phyloP scores from a whole-genome alignment of 1,284 basidiomycete species.

The Tremellales sp. region DNA sequence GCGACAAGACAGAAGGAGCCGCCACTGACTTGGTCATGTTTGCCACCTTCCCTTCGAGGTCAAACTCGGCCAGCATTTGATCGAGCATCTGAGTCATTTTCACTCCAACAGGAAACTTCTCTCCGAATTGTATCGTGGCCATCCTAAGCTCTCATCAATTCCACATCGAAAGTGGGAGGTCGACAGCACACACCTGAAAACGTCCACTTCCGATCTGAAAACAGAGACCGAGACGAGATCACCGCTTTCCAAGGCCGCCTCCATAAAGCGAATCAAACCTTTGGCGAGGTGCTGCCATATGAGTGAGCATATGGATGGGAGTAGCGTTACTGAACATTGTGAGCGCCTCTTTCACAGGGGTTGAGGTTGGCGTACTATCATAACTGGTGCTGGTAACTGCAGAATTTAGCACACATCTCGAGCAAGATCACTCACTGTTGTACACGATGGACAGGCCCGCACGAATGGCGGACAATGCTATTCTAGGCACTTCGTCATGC shows the following conservation, averaged over 20 bases:
- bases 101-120: slow-evolving; percentile 31
- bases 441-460: slow-evolving; percentile 40
- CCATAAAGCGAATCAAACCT: slow-evolving; percentile 34
- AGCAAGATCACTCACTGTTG: slow-evolving; percentile 27
- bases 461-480: slow-evolving; percentile 39
- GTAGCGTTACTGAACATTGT: slow-evolving; percentile 31
- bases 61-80: slow-evolving; percentile 11
- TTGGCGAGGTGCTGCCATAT: slow-evolving; percentile 26
- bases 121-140: slow-evolving; percentile 25
- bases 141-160: slow-evolving; percentile 9
- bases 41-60: not conserved
- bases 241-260: slow-evolving; percentile 23
- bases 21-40: not conserved
- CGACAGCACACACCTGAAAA: slow-evolving; percentile 28
- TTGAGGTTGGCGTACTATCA: slow-evolving; percentile 27
- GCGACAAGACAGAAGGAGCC: not conserved
- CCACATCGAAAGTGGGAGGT: not conserved
- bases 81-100: slow-evolving; percentile 33
- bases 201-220: slow-evolving; percentile 37
- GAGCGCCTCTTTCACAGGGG: not conserved
- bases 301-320: slow-evolving; percentile 24
- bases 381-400: slow-evolving; percentile 38
- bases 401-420: not conserved
- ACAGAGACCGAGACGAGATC: slow-evolving; percentile 30
- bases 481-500: slow-evolving; percentile 32